Conservation (phyloP, 2,329 filamentous ascomycete species). For the Trichoderma atroviride region DNA sequence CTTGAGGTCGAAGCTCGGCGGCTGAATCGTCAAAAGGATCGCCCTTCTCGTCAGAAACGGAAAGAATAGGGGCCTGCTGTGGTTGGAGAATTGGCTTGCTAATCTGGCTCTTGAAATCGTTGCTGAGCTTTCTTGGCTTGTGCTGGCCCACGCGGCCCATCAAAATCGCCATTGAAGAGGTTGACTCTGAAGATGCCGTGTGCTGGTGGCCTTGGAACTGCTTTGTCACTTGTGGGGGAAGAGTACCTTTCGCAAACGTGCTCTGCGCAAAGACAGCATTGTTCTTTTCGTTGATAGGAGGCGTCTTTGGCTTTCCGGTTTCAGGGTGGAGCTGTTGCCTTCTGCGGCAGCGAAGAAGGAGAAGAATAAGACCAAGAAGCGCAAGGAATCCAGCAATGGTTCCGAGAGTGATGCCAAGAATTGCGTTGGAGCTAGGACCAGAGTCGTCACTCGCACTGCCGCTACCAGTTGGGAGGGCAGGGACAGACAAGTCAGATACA, state of each 20-base stretch:
- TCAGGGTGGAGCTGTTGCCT: slow-evolving; percentile 56
- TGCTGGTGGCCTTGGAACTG: slow-evolving; percentile 56
- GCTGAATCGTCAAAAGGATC: slow-evolving; percentile 44
- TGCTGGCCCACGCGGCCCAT: slow-evolving; percentile 62
- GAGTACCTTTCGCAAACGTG: slow-evolving; percentile 47
- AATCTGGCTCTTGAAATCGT: slow-evolving; percentile 63
- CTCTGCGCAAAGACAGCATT: slow-evolving; percentile 52
- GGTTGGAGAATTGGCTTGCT: slow-evolving; percentile 61
- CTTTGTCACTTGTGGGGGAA: slow-evolving; percentile 39
- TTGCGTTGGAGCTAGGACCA: slow-evolving; percentile 51
- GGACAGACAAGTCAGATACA: slow-evolving; percentile 29
- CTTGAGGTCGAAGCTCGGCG: slow-evolving; percentile 42
- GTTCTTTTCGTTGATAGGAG: slow-evolving; percentile 60
- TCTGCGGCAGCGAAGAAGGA: slow-evolving; percentile 57
- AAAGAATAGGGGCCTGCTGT: slow-evolving; percentile 38
- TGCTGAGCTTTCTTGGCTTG: slow-evolving; percentile 55
- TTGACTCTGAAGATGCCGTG: slow-evolving; percentile 58
- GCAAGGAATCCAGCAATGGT: slow-evolving; percentile 74
- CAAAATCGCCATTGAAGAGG: slow-evolving; percentile 66
- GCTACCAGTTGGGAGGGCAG: slow-evolving; percentile 29
- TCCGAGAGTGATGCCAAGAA: slow-evolving; percentile 81
- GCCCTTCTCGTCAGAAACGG: slow-evolving; percentile 46
- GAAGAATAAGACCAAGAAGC: slow-evolving; percentile 71
- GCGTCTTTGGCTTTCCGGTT: slow-evolving; percentile 47
- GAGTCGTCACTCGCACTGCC: slow-evolving; percentile 35